Evolutionary conservation across 768 basidiomycete species (phyloP).

Genomic region (Suillus variegatus): DNA sequence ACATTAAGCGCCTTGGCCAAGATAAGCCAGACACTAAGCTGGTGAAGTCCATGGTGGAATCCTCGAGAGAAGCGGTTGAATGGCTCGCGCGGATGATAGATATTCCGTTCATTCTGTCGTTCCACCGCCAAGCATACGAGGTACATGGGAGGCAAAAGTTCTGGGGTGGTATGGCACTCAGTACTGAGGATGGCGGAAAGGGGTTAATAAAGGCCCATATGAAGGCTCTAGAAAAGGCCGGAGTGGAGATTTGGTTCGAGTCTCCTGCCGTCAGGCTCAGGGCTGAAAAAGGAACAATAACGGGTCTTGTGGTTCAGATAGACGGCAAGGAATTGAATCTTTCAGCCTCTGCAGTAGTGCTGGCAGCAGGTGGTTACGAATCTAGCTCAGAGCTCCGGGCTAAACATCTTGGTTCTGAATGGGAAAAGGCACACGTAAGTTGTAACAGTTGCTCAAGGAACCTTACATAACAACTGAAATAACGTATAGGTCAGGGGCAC

Average conservation of each 20-base stretch:
- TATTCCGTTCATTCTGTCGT: conserved; percentile 58
- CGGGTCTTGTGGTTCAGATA: conserved; percentile 47
- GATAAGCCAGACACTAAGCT: conserved; percentile 50
- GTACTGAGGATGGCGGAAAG: conserved; percentile 67
- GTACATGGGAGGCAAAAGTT: conserved; percentile 63
- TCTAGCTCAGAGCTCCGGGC: conserved; percentile 51
- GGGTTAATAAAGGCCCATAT: conserved; percentile 62
- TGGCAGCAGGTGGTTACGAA: conserved; percentile 71
- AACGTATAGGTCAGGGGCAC: conserved; percentile 61
- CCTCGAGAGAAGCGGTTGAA: conserved; percentile 53
- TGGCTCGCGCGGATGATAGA: conserved; percentile 57
- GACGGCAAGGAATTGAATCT: conserved; percentile 40
- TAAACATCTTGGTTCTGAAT: conserved; percentile 57
- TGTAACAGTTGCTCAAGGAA: neutral
- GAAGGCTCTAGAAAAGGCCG: conserved; percentile 46
- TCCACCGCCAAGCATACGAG: conserved; percentile 69
- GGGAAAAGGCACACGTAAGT: conserved; percentile 57
- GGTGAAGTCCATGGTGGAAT: conserved; percentile 52
- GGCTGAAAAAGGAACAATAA: conserved; percentile 39
- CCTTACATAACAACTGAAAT: neutral
- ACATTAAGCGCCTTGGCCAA: conserved; percentile 61
- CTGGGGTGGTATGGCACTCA: conserved; percentile 69
- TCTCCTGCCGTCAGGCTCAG: conserved; percentile 42
- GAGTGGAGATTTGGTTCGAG: conserved; percentile 60
- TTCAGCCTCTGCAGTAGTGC: conserved; percentile 46